Evolutionary conservation across 345 rosid species (phyloP), one percentile per base, ranked within the genome.

Genomic region (Physaria fendleri): DNA sequence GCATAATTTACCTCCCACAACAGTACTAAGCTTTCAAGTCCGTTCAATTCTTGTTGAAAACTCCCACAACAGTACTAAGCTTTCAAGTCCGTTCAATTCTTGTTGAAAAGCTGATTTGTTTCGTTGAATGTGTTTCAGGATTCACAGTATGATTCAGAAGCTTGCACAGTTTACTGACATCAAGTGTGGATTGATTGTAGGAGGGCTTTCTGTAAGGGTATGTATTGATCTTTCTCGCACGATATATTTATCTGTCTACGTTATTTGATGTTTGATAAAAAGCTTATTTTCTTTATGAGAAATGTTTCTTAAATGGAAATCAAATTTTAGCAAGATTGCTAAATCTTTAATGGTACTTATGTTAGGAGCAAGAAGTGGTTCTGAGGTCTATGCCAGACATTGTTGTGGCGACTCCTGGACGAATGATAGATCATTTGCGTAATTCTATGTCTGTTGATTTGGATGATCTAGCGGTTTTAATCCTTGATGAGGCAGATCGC

Each of bases 331-430:
- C 14, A 32, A 54, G 53, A 34, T 6, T 57, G 48, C 16, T 49
- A 17, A 58, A 40, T 47, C 25, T 53, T 43, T 66, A 37, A 58
- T 37, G 56, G 47, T 33, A 44, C 40, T 55, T 60, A 39, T 57
- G 20, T 51, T 56, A 93, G 99, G 88, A 75, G 50, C 99, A 93
- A 87, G 94, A 82, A 74, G 73, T 85, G 52, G 88, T 91, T 52
- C 76, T 93, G 74, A 87, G 99, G 71, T 77, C 93, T 13, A 79
- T 82, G 86, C 97, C 99, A 38, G 99, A 93, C 69, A 85, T 93
- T 78, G 94, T 93, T 64, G 97, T 93, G 62, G 99, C 99, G 11
- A 86, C 97, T 62, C 97, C 97, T 54, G 97, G 99, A 23, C 87
- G 99, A 45, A 82, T 93, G 89, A 89, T 93, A 60, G 99, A 93